Base-by-base conservation (phyloP, 352 stramenopile species). In the Pythium periplocum region DNA sequence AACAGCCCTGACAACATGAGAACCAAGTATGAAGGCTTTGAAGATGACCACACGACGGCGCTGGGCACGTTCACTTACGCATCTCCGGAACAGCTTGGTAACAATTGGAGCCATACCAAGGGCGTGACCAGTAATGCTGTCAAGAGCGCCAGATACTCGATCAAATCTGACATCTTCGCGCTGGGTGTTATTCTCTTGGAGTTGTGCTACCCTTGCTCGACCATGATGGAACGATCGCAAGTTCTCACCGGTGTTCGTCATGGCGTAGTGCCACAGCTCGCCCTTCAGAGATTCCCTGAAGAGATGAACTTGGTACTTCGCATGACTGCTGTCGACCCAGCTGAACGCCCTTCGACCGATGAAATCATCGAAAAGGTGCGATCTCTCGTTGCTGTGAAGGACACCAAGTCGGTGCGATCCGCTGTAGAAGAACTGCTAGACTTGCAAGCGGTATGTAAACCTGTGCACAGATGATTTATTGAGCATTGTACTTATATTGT, bases 151-250 rank as follows among this genome's bases (percentile, higher is more conserved):
- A 85, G 84, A 48, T 89, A 88, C 64, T 88, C 74, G 61, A 80
- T 81, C 49, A 86, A 93, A 71, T 93, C 83, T 53, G 83, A 93
- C 41, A 89, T 93, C 33, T 93, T 90, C 59, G 83, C 80, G 31
- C 61, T 93, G 33, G 83, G 83, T 39, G 75, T 93, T 38, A 90
- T 93, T 59, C 66, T 93, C 32, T 59, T 93, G n/a, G 83, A 93
- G 59, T 51, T 93, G 6, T 93, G 83, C 41, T 90, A 78, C 50
- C 79, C 81, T 10, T 93, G 89, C 55, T 64, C 75, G 53, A 93
- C 83, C 17, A 90, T 89, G 79, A 93, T 93, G 83, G 83, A 93
- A 57, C 71, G 83, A 11, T 88, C 82, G 34, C 83, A 93, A 65
- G 83, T 93, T 36, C 61, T 93, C 4, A 93, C 81, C 6, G 77